These are phyloP conservation scores for Sugiyamaella japonica DNA, from an alignment of 1,139 yeast species.

Conservation along the genomic window DNA sequence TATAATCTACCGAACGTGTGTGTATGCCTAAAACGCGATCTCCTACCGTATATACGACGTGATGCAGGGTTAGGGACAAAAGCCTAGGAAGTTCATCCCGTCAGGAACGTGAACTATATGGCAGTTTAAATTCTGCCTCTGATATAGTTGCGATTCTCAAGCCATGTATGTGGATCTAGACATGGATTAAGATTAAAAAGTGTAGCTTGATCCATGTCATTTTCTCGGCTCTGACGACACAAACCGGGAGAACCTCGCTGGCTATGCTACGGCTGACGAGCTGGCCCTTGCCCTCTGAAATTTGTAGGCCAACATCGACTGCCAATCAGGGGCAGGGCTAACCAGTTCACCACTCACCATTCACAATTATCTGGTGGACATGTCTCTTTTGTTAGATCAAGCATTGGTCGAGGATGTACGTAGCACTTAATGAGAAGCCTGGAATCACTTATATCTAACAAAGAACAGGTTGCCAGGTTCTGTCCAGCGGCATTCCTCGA, in stretches of 20 bases:
- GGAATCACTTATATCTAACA: not conserved
- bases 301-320: not conserved
- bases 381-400: slow-evolving; percentile 54
- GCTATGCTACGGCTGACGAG: not conserved
- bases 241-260: no score
- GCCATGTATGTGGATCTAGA: no score
- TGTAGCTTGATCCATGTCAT: no score
- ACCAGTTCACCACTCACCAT: not conserved
- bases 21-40: no score
- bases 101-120: no score
- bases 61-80: not conserved
- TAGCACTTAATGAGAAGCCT: slow-evolving; percentile 8
- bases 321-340: no score
- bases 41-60: not conserved
- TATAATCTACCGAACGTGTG: no score
- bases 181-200: no score
- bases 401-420: slow-evolving; percentile 54
- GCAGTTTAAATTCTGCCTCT: no score
- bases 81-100: no score
- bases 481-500: slow-evolving; percentile 66
- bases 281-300: slow-evolving; percentile 13
- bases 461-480: slow-evolving; percentile 52
- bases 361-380: slow-evolving; percentile 20
- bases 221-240: no score
- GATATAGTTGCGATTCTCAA: no score